Evolutionary conservation across 2,329 filamentous ascomycete species (phyloP), one percentile per base, ranked within the genome.

Genomic region (Fusarium keratoplasticum): DNA sequence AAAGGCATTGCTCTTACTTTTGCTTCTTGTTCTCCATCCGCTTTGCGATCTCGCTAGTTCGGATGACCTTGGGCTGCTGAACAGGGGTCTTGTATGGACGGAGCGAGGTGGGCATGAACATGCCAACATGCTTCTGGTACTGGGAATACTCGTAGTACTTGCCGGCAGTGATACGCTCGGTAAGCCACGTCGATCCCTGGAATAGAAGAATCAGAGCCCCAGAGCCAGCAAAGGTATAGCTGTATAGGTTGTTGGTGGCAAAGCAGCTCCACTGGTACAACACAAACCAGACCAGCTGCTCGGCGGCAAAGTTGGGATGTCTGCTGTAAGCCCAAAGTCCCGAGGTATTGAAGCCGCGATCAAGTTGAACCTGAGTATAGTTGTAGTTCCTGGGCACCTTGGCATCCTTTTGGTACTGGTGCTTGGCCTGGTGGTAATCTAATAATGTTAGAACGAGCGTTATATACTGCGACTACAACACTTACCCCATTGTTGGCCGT

Each of bases 261-360:
- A 90, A 93, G 82, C 93, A 96, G 75, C 89, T 91, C 96, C 96
- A 99, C 79, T 94, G 90, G 82, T 98, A 98, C 61, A 98, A 83
- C 10, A 91, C 85, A 63, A 97, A 87, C 96, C 96, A 99, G 77
- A 98, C 91, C 33, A 91, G 87, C 84, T 98, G 96, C 84, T 99
- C 96, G 6, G 94, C 94, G 6, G 94, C 91, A 80, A 98, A 99
- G 83, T 99, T 99, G 57, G 96, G 96, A 82, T 99, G 97, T 54
- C 96, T 90, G 76, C 93, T 96, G 86, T 92, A 95, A 1, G 91
- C 92, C 92, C 94, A 99, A 9, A 99, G 86, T 0, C 96, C 96
- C 6, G 88, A 90, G 10, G 94, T 93, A 73, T 94, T 88, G 84
- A 99, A 99, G 47, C 96, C 96, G 40, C 96, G 93, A 73, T 98